phyloP scores from a whole-genome alignment of 805 yeast species.

The Saturnispora serradocipensis region DNA sequence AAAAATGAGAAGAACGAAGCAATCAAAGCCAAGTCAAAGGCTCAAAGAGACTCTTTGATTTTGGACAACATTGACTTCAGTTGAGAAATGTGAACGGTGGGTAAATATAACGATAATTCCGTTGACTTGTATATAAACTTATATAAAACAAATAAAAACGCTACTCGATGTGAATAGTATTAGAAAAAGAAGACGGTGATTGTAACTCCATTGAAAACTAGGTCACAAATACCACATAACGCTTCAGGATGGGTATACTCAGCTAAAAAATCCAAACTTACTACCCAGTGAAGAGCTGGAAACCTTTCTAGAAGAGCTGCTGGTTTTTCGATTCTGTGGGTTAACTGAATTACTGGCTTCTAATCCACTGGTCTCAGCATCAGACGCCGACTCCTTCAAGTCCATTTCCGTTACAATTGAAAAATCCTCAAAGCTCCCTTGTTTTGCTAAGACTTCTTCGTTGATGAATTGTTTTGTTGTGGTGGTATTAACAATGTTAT shows the following conservation, averaged over 20 bases:
- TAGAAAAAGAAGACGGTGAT: background rate
- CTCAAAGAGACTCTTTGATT: constrained; percentile 31
- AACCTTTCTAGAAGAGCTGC: background rate
- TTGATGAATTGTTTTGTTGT: background rate
- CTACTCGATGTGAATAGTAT: background rate
- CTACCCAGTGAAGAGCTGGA: constrained; percentile 6
- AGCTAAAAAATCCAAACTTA: constrained; percentile 6
- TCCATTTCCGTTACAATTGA: constrained; percentile 36
- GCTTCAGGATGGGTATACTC: background rate
- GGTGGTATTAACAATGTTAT: background rate
- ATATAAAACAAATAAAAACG: background rate
- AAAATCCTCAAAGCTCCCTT: constrained; percentile 29
- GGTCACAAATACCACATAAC: background rate
- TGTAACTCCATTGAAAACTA: background rate
- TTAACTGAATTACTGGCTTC: background rate
- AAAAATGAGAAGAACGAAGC: constrained; percentile 35
- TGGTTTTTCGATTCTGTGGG: background rate
- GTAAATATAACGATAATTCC: background rate
- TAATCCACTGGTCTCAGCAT: background rate
- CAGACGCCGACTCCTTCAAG: constrained; percentile 8
- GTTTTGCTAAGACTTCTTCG: background rate
- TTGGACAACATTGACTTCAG: constrained; percentile 6
- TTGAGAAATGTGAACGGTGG: background rate
- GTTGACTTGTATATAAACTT: background rate
- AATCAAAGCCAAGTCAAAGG: constrained; percentile 17